A percentile compares a stretch with the other conserved stretches of the same genome.
Evolutionary conservation across 2,329 filamentous ascomycete genomes (phyloP).

Genomic region (Lizonia empirigonia): DNA sequence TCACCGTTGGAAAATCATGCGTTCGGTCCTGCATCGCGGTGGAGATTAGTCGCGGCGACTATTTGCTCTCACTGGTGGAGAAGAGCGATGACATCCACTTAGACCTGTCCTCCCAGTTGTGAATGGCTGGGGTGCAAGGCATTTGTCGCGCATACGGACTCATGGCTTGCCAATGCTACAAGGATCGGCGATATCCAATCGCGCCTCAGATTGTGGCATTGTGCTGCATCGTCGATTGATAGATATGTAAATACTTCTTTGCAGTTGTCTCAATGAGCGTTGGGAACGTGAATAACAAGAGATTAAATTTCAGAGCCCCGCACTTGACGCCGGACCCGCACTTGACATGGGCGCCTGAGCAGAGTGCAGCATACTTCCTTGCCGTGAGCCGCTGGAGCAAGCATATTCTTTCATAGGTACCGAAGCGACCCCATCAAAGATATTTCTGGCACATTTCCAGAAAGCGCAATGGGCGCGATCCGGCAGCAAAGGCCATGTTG

Average conservation of each 20-base stretch:
- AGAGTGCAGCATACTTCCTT: slow-evolving; percentile 4
- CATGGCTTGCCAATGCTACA: slow-evolving; percentile 13
- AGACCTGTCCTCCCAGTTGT: slow-evolving; percentile 18
- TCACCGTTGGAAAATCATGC: slow-evolving; percentile 26
- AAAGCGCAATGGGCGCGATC: slow-evolving; percentile 17
- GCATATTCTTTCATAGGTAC: neutral
- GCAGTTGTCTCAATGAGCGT: neutral
- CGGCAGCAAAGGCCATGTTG: slow-evolving; percentile 6
- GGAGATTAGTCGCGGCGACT: slow-evolving; percentile 24
- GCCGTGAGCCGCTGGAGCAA: slow-evolving; percentile 15
- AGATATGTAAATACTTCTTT: neutral
- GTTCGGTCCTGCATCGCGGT: slow-evolving; percentile 25
- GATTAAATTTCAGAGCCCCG: too few species aligned
- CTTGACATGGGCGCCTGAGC: slow-evolving; percentile 5
- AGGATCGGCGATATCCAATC: slow-evolving; percentile 7
- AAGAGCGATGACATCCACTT: slow-evolving; percentile 22
- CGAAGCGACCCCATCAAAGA: slow-evolving; percentile 13
- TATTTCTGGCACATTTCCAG: slow-evolving; percentile 26
- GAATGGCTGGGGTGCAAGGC: slow-evolving; percentile 12
- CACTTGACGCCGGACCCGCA: slow-evolving; percentile 9
- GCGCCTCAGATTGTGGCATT: neutral
- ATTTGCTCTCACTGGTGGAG: slow-evolving; percentile 22
- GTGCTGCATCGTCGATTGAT: slow-evolving; percentile 2
- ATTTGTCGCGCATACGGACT: slow-evolving; percentile 16
- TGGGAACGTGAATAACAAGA: neutral